These are phyloP conservation scores for Argentina anserina DNA, from an alignment of 306 rosid genomes.

Conservation along the genomic window DNA sequence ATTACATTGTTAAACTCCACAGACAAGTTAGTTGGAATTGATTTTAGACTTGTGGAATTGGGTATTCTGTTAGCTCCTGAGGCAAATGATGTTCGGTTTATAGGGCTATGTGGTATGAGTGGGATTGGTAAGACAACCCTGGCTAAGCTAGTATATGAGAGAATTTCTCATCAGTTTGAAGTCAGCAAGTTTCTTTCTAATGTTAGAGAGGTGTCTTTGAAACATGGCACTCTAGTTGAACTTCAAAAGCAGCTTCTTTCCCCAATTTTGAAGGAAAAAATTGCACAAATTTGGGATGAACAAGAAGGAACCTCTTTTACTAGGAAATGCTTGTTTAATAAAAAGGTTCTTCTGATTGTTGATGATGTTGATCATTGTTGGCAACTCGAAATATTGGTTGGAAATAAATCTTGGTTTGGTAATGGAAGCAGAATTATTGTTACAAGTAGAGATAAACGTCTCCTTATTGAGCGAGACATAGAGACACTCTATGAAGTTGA, in stretches of 20 bases:
- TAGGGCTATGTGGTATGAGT: neutral
- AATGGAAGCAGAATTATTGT: slow-evolving; percentile 33
- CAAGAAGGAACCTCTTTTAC: neutral
- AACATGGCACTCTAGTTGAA: slow-evolving; percentile 2
- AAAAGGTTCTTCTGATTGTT: neutral
- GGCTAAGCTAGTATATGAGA: neutral
- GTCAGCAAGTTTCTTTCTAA: neutral
- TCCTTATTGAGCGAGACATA: neutral
- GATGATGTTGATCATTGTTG: slow-evolving; percentile 29
- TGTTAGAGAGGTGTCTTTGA: neutral
- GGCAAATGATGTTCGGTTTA: neutral
- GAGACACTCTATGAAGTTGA: no score
- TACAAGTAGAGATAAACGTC: slow-evolving; percentile 25
- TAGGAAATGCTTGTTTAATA: slow-evolving; percentile 15
- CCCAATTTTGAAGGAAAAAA: no score
- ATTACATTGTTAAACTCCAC: no score
- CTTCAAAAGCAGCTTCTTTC: slow-evolving; percentile 2
- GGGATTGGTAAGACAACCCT: neutral
- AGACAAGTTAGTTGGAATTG: neutral
- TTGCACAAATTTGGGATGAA: no score
- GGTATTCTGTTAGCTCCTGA: neutral
- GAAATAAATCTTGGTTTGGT: slow-evolving; percentile 5
- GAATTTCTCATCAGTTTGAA: neutral
- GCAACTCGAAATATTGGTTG: slow-evolving; percentile 26
- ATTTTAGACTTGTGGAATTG: neutral